A percentile compares a stretch with the other conserved stretches of the same genome.
Evolutionary conservation across 176 grass and related monocot genomes (phyloP).

Genomic region (Ananas comosus): DNA sequence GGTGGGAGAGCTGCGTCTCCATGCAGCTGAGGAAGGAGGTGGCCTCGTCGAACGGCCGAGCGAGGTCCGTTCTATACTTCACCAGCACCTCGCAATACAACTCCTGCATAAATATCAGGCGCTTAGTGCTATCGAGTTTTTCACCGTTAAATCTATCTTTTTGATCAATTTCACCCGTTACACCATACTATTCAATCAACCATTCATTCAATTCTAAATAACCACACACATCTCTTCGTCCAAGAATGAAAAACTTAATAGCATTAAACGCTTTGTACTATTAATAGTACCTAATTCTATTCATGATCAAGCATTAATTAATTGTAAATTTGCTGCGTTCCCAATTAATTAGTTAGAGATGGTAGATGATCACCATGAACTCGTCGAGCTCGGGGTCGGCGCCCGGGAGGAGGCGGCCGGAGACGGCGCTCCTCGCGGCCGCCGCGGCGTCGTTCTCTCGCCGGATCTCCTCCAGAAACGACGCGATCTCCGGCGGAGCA

Average conservation of each 20-base stretch:
- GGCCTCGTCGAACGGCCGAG: constrained; percentile 20
- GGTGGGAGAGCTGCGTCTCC: constrained; percentile 12
- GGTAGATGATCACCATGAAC: constrained; percentile 55
- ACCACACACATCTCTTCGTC: no score
- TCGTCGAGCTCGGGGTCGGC: constrained; percentile 90
- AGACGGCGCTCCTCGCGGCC: neutral
- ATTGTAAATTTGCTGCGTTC: neutral
- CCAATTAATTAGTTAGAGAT: neutral
- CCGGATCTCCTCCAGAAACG: constrained; percentile 8
- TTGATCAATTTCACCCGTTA: no score
- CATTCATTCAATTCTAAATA: no score
- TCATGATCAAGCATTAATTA: no score
- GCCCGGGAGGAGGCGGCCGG: constrained; percentile 10
- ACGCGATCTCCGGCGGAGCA: constrained; percentile 15
- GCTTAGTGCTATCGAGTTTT: no score
- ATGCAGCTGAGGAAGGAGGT: constrained; percentile 19
- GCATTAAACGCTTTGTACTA: no score
- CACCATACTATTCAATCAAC: no score
- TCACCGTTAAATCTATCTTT: no score
- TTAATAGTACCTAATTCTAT: no score
- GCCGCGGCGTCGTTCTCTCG: neutral
- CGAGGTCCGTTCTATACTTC: constrained; percentile 14
- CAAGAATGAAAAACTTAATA: no score
- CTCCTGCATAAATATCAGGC: neutral
- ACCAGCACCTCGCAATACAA: constrained; percentile 18